Evolutionary conservation across 495 filamentous ascomycete species (phyloP).

Genomic region (Talaromyces trachyspermus): DNA sequence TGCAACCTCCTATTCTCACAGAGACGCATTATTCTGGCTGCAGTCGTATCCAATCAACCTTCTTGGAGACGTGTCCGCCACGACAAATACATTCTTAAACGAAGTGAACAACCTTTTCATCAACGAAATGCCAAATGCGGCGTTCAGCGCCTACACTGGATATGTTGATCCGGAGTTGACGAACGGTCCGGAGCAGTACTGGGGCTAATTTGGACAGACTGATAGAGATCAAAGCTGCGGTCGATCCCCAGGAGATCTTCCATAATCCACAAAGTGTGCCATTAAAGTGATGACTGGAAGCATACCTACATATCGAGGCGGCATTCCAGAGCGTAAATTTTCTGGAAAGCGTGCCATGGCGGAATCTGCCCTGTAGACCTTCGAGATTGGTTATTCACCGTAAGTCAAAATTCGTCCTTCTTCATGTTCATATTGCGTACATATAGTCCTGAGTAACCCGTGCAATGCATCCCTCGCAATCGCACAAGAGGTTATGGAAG

Average conservation of each 20-base stretch:
- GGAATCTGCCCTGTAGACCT: too few species aligned
- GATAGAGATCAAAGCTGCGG: slow-evolving; percentile 40
- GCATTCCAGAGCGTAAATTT: too few species aligned
- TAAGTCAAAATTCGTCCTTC: too few species aligned
- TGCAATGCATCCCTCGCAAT: too few species aligned
- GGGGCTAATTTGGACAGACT: slow-evolving; percentile 39
- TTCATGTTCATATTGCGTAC: too few species aligned
- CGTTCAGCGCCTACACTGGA: slow-evolving; percentile 49
- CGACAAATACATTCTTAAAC: slow-evolving; percentile 23
- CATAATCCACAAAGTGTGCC: slow-evolving; percentile 43
- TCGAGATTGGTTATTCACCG: too few species aligned
- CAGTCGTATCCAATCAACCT: slow-evolving; percentile 37
- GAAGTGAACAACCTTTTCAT: slow-evolving; percentile 33
- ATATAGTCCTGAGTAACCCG: too few species aligned
- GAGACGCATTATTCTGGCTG: slow-evolving; percentile 32
- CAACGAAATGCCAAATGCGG: slow-evolving; percentile 17
- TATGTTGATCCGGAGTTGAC: slow-evolving; percentile 54
- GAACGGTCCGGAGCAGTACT: slow-evolving; percentile 41
- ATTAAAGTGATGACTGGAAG: neutral
- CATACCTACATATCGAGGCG: too few species aligned
- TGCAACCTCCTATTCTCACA: slow-evolving; percentile 30
- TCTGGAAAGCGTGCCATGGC: too few species aligned
- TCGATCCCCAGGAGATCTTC: slow-evolving; percentile 50
- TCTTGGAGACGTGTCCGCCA: slow-evolving; percentile 29
- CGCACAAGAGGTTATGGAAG: too few species aligned